A percentile compares a stretch with the other conserved stretches of the same genome.
phyloP scores from a whole-genome alignment of 2,329 filamentous ascomycete species.

The Epichloe hybrida region DNA sequence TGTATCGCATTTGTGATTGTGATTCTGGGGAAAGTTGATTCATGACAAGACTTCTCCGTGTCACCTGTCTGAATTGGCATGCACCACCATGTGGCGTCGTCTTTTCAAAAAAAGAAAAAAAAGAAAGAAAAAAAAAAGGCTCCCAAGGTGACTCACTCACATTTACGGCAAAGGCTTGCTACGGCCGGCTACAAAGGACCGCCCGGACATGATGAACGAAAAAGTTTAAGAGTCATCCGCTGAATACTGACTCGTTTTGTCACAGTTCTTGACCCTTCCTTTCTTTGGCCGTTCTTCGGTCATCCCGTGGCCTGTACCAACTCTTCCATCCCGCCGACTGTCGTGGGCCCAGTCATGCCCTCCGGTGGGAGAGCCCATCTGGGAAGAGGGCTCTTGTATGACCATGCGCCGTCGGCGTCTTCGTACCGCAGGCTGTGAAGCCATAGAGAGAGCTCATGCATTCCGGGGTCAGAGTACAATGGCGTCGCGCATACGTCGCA shows the following conservation, averaged over 20 bases:
- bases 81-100: no score
- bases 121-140: no score
- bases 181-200: no score
- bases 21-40: no score
- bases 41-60: no score
- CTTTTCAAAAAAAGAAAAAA: no score
- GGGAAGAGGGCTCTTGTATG: constrained; percentile 73
- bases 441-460: constrained; percentile 85
- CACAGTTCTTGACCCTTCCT: not conserved
- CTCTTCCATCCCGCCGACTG: constrained; percentile 48
- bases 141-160: no score
- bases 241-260: no score
- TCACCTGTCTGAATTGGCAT: no score
- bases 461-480: constrained; percentile 82
- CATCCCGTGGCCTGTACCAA: constrained; percentile 33
- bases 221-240: not conserved
- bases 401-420: constrained; percentile 71
- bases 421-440: constrained; percentile 86
- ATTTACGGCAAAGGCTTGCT: no score
- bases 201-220: no score
- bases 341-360: constrained; percentile 56
- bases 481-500: constrained; percentile 77
- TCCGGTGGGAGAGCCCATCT: constrained; percentile 74
- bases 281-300: not conserved
- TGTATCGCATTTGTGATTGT: no score